Evolutionary conservation across 2,329 filamentous ascomycete genomes (phyloP).

Genomic region (Diaporthe caulivora): DNA sequence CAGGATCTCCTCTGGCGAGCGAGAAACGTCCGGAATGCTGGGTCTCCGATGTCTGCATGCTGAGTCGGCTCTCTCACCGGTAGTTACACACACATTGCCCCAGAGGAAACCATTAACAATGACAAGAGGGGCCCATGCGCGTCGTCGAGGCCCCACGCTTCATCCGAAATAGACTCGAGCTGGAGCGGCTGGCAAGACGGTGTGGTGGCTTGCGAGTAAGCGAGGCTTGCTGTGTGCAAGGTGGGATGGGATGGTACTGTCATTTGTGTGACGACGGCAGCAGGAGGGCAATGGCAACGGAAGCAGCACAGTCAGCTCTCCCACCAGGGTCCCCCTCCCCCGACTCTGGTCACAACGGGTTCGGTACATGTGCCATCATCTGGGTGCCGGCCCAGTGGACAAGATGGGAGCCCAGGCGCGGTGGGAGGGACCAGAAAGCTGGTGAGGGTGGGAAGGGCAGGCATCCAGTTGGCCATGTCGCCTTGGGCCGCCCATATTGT

Average conservation of each 20-base stretch:
- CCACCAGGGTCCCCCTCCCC: background rate
- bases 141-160: constrained; percentile 1
- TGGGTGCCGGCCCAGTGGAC: constrained; percentile 22
- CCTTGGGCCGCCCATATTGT: background rate
- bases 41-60: constrained; percentile 21
- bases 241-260: background rate
- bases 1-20: constrained; percentile 17
- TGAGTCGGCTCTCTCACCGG: constrained; percentile 16
- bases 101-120: background rate
- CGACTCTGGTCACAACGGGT: background rate
- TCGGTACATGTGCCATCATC: background rate
- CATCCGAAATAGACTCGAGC: background rate
- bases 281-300: background rate
- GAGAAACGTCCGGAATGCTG: constrained; percentile 12
- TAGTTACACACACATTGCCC: background rate
- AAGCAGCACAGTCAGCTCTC: background rate
- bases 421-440: constrained; percentile 13
- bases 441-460: constrained; percentile 21
- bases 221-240: constrained; percentile 5
- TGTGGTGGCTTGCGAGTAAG: background rate
- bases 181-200: constrained; percentile 8
- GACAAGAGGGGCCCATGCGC: background rate
- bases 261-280: constrained; percentile 20
- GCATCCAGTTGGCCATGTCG: constrained; percentile 14
- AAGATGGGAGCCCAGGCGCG: constrained; percentile 18